Conservation (phyloP, 2,329 filamentous ascomycete species). For the Botryosphaeria dothidea region DNA sequence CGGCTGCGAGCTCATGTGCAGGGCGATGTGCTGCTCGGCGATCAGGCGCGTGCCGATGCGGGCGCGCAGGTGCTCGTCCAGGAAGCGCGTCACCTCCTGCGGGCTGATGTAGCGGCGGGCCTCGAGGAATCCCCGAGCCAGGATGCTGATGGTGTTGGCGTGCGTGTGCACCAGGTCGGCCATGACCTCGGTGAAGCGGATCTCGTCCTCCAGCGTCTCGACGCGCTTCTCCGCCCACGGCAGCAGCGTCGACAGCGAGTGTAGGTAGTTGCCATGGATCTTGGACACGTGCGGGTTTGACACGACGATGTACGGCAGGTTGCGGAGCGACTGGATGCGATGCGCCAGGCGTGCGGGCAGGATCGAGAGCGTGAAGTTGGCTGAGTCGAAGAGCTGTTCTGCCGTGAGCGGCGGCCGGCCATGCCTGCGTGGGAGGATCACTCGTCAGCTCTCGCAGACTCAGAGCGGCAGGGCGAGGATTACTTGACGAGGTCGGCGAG, state of each 20-base stretch:
- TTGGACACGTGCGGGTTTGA: conserved; percentile 93
- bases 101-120: conserved; percentile 86
- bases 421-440: conserved; percentile 49
- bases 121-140: conserved; percentile 91
- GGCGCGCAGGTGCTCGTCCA: conserved; percentile 91
- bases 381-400: conserved; percentile 79
- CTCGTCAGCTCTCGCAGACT: background rate
- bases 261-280: conserved; percentile 95
- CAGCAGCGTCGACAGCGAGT: conserved; percentile 86
- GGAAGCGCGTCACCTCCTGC: conserved; percentile 80
- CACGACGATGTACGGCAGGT: conserved; percentile 95
- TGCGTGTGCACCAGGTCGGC: conserved; percentile 95
- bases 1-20: conserved; percentile 75
- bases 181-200: conserved; percentile 87
- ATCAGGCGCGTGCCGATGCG: conserved; percentile 92
- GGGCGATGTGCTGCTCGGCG: conserved; percentile 92
- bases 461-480: conserved; percentile 23
- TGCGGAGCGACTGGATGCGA: conserved; percentile 88
- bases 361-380: conserved; percentile 92
- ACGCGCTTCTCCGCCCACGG: conserved; percentile 77
- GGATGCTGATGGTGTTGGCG: conserved; percentile 87
- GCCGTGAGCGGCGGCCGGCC: conserved; percentile 83
- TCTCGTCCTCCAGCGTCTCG: conserved; percentile 79
- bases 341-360: conserved; percentile 90
- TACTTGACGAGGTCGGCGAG: conserved; percentile 88